Base-by-base conservation (phyloP, 1,284 basidiomycete genomes). In the Boletus semigastroideus region DNA sequence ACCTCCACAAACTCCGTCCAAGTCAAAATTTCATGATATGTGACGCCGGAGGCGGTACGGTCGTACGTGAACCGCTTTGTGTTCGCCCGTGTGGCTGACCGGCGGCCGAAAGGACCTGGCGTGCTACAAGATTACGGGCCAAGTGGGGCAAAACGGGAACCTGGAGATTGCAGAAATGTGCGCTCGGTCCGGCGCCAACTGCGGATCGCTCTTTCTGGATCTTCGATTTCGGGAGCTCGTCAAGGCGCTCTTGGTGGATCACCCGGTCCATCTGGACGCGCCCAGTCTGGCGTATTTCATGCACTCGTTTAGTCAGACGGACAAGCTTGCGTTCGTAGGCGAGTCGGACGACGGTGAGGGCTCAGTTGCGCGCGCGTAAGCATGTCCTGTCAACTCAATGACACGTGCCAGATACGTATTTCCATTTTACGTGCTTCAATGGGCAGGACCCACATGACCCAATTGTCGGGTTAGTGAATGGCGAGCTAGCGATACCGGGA, bases 121-220 rank as follows among this genome's bases (percentile, higher is more conserved):
- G 12, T 82, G 86, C 20, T 92, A 92, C 74, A 88, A 87, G 73
- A 85, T 92, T 40, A 85, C 86, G 48, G 90, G 90, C 2, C 79
- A 87, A 59, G 75, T 88, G 64, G 73, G 87, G 5, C 79, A 86
- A 63, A 77, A 87, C 66, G 74, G 81, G 8, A 80, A 81, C 60
- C 77, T 92, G 16, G 90, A 92, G 66, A 92, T 92, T 53, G 90
- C 89, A 43, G 90, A 92, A 70, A 86, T 91, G 71, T 88, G 87
- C 57, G 87, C 88, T 12, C 78, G 90, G 46, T 89, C 85, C 38
- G 90, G 90, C 5, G 84, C 87, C 2, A 91, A 89, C 62, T 91
- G 88, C 58, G 90, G 90, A 22, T 87, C 85, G 54, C 73, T 92
- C 41, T 92, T 92, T 72, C 78, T 92, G 52, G 90, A 92, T 71